Base-by-base conservation (phyloP, 2,329 filamentous ascomycete species). In the Alternaria solani region DNA sequence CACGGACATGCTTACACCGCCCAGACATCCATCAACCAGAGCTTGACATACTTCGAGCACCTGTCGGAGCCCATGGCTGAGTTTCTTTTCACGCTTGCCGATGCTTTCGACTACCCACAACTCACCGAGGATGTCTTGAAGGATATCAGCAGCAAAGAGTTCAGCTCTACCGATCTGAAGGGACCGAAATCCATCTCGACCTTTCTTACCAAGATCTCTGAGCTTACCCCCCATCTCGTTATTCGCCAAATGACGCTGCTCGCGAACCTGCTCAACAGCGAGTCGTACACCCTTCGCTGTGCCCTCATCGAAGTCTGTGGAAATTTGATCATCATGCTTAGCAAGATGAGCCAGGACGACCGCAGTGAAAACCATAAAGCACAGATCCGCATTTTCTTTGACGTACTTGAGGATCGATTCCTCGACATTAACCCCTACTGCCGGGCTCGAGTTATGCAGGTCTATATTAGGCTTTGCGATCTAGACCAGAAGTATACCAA, bases 61-160 rank as follows among this genome's bases (percentile, higher is more conserved):
- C 82, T 99, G n/a, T 94, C 95, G 0, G 95, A 99, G 75, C 95
- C 95, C 1, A 99, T 99, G 95, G 95, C 95, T 32, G 96, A 99
- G 77, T 97, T 99, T 71, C 83, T 99, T 5, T 93, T 98, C 71
- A 99, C 98, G 72, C 84, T 99, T 26, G 90, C 94, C 1, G 94
- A 98, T 76, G 94, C 97, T 81, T 99, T 98, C 81, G 95, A 99
- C 80, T 96, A 98, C 76, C 92, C 94, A 16, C 95, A 99, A 74
- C 85, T 99, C 8, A 91, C 93, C 5, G 95, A 97, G 76, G 95
- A 99, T 75, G 92, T 98, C 30, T 80, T 99, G 59, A 90, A 93
- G 71, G 95, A 99, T 75, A 87, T 99, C 67, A 96, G 94, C 77
- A 97, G 94, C 80, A 99, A 97, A 77, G 94, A 98, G 75, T 99